Evolutionary conservation across 73 alveolate genomes (phyloP), one percentile per base, ranked within the genome.

Genomic region (Stentor roeselii): DNA sequence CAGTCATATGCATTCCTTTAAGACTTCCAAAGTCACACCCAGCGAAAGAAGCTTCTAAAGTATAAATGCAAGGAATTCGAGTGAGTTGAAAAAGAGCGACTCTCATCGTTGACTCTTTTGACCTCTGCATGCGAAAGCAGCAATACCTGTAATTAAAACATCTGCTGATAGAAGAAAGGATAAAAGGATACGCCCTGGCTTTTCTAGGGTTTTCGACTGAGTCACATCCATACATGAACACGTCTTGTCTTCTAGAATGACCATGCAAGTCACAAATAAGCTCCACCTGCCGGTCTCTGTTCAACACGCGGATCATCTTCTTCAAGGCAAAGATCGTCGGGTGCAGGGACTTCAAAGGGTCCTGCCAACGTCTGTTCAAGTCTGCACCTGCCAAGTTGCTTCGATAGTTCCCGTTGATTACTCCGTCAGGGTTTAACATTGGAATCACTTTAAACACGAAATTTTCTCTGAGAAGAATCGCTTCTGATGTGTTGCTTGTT

Each of bases 401-500:
- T 76, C 84, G 32, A 2, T 99, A 96, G 89, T 95, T 97, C 35
- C 99, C 99, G 59, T 95, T 97, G 21, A 98, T 92, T 14, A 98
- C 99, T 3, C 99, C 99, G 83, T 98, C 99, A 0, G 99, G 99
- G 84, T 98, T 98, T 88, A 98, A 90, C 99, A 98, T 97, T 0
- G 99, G 99, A 2, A 98, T 97, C 39, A 98, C 92, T 82, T 40
- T 88, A 78, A 75, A 94, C 60, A 95, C 92, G 89, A 89, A 95
- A 86, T 92, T 87, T 86, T 96, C 98, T 78, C 99, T 87, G 82
- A 95, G 78, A 35, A 89, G 92, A 37, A 91, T 83, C 1, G 98
- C 98, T 36, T 92, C 94, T 35, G 86, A 84, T 40, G 92, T 86
- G n/a, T 93, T 89, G 0, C 98, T 98, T n/a, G 98, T 95, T 60